phyloP scores from a whole-genome alignment of 805 yeast genomes.

The Zygosaccharomyces siamensis region DNA sequence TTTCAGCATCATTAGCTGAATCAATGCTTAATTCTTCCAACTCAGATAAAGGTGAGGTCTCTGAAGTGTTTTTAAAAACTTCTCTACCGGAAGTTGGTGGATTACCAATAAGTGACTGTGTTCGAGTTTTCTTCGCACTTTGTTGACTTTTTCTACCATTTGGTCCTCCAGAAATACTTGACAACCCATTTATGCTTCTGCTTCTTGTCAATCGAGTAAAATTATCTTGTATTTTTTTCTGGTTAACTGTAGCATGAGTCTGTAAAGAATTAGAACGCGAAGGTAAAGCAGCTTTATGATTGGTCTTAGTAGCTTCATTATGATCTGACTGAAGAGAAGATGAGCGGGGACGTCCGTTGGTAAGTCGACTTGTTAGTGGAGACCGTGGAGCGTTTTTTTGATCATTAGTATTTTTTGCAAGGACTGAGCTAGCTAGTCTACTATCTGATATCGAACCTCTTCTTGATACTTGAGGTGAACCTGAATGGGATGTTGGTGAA shows the following conservation, averaged over 20 bases:
- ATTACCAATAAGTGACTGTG: conserved; percentile 1
- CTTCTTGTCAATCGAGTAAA: conserved; percentile 12
- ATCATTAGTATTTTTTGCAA: conserved; percentile 5
- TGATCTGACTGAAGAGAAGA: conserved; percentile 32
- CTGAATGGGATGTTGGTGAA: conserved; percentile 1
- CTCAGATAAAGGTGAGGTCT: conserved; percentile 6
- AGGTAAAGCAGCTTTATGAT: conserved; percentile 2
- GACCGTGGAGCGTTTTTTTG: conserved; percentile 6
- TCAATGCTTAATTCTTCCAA: conserved; percentile 4
- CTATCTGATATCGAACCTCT: conserved; percentile 17
- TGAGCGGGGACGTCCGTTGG: conserved; percentile 28
- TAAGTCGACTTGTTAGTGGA: conserved; percentile 7
- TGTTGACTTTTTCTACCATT: conserved; percentile 1
- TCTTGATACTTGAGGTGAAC: conserved; percentile 20
- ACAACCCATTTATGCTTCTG: neutral
- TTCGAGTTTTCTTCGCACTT: neutral
- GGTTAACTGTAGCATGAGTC: conserved; percentile 27
- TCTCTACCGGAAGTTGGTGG: neutral
- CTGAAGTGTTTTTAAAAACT: neutral
- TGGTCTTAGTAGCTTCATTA: conserved; percentile 3
- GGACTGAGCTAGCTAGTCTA: conserved; percentile 4
- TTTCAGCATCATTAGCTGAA: neutral
- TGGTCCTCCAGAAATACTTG: conserved; percentile 1
- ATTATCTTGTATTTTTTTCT: conserved; percentile 27
- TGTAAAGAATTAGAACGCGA: conserved; percentile 33